Base-by-base conservation (phyloP, 2,329 filamentous ascomycete species). In the Colletotrichum costaricense region DNA sequence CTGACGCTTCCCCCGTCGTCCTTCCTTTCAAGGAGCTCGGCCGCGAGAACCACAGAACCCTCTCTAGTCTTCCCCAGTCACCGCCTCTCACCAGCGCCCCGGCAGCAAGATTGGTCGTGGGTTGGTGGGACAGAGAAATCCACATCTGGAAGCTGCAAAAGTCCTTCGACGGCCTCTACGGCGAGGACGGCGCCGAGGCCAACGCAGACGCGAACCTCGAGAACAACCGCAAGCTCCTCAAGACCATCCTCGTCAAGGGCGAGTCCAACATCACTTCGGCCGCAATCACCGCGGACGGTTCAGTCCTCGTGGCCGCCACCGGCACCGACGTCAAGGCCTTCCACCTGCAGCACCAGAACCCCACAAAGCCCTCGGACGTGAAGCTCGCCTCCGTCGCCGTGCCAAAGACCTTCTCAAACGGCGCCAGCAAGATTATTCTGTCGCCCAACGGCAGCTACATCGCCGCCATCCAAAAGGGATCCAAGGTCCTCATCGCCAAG, bases 61-160 rank as follows among this genome's bases (percentile, higher is more conserved):
- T 99, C 67, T 91, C 95, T n/a, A 92, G 92, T 79, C 88, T 99
- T 16, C 96, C 97, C 2, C 95, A 98, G 79, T 87, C 90, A 63
- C 89, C 94, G 1, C 92, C 93, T 3, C 82, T 98, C 8, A 86
- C 90, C 46, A 95, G 94, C 76, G 93, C 95, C 4, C 86, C 92
- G 2, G 89, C 89, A 55, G 92, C 92, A 56, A 90, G 97, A 62
- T 85, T 98, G 26, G 85, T 99, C 30, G 90, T 97, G 78, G 94
- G 94, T 81, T 98, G 95, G 94, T 98, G 95, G 95, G 94, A 96
- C 76, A 89, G 93, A 69, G 94, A 97, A 80, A 87, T 98, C 62
- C 92, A 93, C 77, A 89, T 99, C 74, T 99, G 95, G 95, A 89
- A 86, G 52, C 78, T 91, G 19, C 84, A 80, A 60, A 84, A 83